Base-by-base conservation (phyloP, 2,329 filamentous ascomycete species). In the Neofusicoccum kwambonambiense region DNA sequence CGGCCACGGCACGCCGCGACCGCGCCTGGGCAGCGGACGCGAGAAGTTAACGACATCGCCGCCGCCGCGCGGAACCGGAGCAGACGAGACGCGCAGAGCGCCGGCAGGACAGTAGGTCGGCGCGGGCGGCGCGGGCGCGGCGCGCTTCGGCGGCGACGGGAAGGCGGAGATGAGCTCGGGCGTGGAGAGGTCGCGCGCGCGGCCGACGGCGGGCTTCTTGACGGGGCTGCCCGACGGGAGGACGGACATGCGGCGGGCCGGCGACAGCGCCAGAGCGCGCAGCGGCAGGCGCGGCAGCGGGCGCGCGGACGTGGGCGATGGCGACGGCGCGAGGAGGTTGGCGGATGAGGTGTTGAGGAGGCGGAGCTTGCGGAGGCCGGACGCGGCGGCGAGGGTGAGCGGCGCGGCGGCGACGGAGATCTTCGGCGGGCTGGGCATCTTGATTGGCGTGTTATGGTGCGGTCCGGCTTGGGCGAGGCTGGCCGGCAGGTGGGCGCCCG, bases 291-390 rank as follows among this genome's bases (percentile, higher is more conserved):
- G 52, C 12, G 37, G 17, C 13, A 11, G 56, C 39, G 6, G 56
- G 42, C 27, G 56, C 11, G 41, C n/a, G 42, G 17, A 8, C 15
- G 27, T 27, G 5, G 39, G 56, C 15, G 5, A 9, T 0, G 27
- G 15, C 2, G 11, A n/a, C 1, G 41, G 15, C 2, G 56, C 56
- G 4, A n/a, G 41, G n/a, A 60, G 56, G 56, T 60, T 19, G 8
- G n/a, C 11, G 13, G n/a, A 47, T 27, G 56, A 47, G 56, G 56
- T 42, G 56, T 60, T 60, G 56, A 60, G 11, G 56, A 60, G 42
- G 12, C 42, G 56, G 31, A 60, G 56, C 56, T 60, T 47, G n/a
- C 56, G 35, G 41, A 60, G 22, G 42, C 41, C 56, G 3, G 41
- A 17, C 5, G 42, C n/a, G 41, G 41, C n/a, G 41, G 39, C 52